Evolutionary conservation across 805 yeast species (phyloP).

Genomic region (Candida khao-thaluensis): DNA sequence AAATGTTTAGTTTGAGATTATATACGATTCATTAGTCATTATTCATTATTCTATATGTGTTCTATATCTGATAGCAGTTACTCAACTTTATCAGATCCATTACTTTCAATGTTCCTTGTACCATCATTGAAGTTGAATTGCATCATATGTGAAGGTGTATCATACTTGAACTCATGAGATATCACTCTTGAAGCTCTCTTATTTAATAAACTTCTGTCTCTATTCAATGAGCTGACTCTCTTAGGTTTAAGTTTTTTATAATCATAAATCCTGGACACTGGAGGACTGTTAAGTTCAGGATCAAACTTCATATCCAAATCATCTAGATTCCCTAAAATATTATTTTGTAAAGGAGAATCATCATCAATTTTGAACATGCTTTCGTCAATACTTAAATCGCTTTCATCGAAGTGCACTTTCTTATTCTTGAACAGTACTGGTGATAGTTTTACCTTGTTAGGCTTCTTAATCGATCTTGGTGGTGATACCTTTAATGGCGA

Average conservation of each 20-base stretch:
- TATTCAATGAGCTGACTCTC: constrained; percentile 15
- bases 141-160: constrained; percentile 20
- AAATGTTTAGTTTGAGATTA: too few relatives aligned
- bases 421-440: constrained; percentile 21
- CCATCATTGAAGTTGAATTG: constrained; percentile 16
- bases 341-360: constrained; percentile 29
- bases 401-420: constrained; percentile 48
- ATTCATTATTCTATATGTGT: constrained; percentile 8
- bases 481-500: constrained; percentile 26
- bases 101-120: constrained; percentile 21
- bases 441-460: constrained; percentile 14
- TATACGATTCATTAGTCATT: constrained; percentile 20
- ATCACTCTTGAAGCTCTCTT: constrained; percentile 26
- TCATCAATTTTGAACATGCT: constrained; percentile 25
- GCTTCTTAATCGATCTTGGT: constrained; percentile 21
- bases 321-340: constrained; percentile 22
- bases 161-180: constrained; percentile 7
- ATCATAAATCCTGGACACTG: constrained; percentile 7
- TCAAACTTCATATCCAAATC: constrained; percentile 27
- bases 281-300: constrained; percentile 33
- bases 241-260: constrained; percentile 11
- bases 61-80: constrained; percentile 12
- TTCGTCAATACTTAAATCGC: constrained; percentile 30
- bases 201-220: constrained; percentile 26
- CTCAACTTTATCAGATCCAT: constrained; percentile 27